Evolutionary conservation across 2,329 filamentous ascomycete genomes (phyloP), one percentile per base, ranked within the genome.

Genomic region (Fusarium anguioides): DNA sequence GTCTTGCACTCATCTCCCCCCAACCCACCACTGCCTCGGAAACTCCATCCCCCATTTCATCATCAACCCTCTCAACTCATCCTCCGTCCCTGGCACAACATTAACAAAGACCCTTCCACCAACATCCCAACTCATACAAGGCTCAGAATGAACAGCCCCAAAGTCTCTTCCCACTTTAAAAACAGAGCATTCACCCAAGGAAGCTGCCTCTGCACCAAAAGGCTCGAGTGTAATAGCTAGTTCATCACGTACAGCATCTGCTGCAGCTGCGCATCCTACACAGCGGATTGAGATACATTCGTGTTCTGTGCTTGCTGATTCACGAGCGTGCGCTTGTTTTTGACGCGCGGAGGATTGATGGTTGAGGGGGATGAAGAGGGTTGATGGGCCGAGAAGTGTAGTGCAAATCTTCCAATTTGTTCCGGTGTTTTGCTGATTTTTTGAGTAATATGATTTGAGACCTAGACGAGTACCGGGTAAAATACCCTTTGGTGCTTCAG

Each of bases 381-480:
- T 84, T 4, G 77, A 69, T 0, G 82, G 81, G 4, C 83, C 83
- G 2, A 83, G 76, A 11, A 84, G 76, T 0, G 82, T 81, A 4
- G 81, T 78, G 65, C 79, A 81, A 1, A 85, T 75, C 73, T 85
- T 85, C 81, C 82, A 85, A 64, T 81, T 75, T n/a, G 80, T 80
- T 4, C 63, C 69, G 0, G 41, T 37, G 2, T 23, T 17, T 10
- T 26, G 3, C 3, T n/a, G 20, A 7, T 9, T 15, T n/a, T n/a
- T n/a, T n/a, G n/a, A n/a, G 7, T 57, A 40, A 7, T 54, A 20
- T 0, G 57, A 63, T 17, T 59, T 66, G 1, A 70, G 29, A 2
- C 66, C 63, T 14, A 70, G 11, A 0, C 63, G 12, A 0, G 58
- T 66, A 0, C 68, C 67, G 8, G 59, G 66, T 3, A 71, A 56